Evolutionary conservation across 495 filamentous ascomycete genomes (phyloP), one percentile per base, ranked within the genome.

Genomic region (Tricharina praecox): DNA sequence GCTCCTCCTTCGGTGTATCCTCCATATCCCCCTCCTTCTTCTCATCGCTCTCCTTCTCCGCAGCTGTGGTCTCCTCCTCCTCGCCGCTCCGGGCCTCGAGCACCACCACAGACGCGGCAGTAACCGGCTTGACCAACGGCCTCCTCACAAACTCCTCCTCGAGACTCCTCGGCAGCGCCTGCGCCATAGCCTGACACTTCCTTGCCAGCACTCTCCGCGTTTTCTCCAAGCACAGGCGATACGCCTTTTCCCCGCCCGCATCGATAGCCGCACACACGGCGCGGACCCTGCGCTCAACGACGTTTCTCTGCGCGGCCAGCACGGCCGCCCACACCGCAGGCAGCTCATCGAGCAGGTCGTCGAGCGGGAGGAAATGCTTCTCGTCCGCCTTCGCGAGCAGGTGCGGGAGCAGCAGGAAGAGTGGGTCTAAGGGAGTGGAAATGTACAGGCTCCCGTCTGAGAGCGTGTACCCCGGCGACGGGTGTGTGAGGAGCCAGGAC

Each of bases 111-210:
- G 40, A 1, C 13, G 1, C 16, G 2, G 30, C 40, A 36, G 30
- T 50, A 0, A 56, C 25, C 0, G 90, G 90, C 37, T 73, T 72
- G 45, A 83, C 79, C 21, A 96, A 63, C n/a, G 74, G 70, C 52
- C 79, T 78, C 16, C 65, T 68, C 10, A 99, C 73, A 55, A 93
- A 90, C 23, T 74, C 77, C 33, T 93, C 79, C 60, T 95, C 92
- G 70, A 96, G 70, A 53, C 81, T 93, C 33, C 65, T 63, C 8
- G 90, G 86, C 24, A 95, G 62, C 0, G 66, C 66, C 4, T 67
- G 62, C 16, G 69, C 69, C 73, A 93, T 84, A 0, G 66, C 70
- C 45, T 71, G 67, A 15, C 85, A 86, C 59, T 94, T 96, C 13
- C 55, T 51, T 16, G 82, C 45, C 16, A 96, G 55, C 50, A 81